These are phyloP conservation scores for Solanum hybrid DNA, from an alignment of 305 asterid species.

Conservation along the genomic window DNA sequence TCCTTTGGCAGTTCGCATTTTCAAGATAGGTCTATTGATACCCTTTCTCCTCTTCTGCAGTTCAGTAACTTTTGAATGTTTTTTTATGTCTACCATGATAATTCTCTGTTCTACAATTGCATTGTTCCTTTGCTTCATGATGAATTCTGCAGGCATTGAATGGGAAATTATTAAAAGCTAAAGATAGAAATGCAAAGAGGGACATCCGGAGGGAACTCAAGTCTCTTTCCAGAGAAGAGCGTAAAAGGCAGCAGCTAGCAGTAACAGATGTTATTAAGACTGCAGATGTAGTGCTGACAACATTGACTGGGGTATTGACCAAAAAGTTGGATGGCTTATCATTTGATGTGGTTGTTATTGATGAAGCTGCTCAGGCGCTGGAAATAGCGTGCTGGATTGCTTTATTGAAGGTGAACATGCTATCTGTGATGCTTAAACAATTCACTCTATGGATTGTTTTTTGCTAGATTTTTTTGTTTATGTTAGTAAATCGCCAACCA, in stretches of 20 bases:
- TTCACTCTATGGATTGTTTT: neutral
- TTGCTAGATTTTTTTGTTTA: neutral
- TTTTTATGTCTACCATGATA: neutral
- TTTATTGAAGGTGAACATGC: constrained; percentile 62
- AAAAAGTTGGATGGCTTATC: constrained; percentile 62
- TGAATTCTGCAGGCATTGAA: constrained; percentile 56
- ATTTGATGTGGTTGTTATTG: constrained; percentile 86
- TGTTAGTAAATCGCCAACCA: neutral
- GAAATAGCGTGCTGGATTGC: constrained; percentile 99
- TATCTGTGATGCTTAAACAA: neutral
- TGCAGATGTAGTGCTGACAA: constrained; percentile 78
- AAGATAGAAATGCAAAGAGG: constrained; percentile 77
- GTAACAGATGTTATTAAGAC: constrained; percentile 86
- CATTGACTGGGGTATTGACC: constrained; percentile 86
- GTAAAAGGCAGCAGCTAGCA: constrained; percentile 96
- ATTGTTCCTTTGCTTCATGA: neutral
- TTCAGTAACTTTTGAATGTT: neutral
- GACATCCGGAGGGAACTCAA: constrained; percentile 84
- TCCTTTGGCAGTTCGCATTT: neutral
- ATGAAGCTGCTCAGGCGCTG: constrained; percentile 98
- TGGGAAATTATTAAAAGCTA: constrained; percentile 80
- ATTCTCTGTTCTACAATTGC: neutral
- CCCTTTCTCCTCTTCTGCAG: neutral
- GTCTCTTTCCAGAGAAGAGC: constrained; percentile 85
- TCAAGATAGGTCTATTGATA: neutral